These are phyloP conservation scores for Casuarina cunninghamiana DNA, from an alignment of 306 rosid species.

Conservation along the genomic window DNA sequence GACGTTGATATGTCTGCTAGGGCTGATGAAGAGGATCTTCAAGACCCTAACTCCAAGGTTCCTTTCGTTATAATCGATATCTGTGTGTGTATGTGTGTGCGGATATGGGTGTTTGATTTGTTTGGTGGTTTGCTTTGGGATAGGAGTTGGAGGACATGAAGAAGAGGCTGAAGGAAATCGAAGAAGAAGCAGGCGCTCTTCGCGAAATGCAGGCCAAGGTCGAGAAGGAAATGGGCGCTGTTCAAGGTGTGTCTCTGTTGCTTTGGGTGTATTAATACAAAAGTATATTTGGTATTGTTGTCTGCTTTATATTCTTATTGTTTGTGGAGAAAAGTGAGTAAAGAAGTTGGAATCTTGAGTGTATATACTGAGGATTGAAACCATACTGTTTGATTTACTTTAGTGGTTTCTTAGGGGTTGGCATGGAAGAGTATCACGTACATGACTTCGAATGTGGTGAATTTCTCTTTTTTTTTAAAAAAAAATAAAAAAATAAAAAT, in stretches of 20 bases:
- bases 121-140: neutral
- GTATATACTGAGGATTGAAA: neutral
- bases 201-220: conserved; percentile 99
- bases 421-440: neutral
- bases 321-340: neutral
- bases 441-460: neutral
- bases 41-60: conserved; percentile 53
- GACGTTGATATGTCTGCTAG: conserved; percentile 50
- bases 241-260: conserved; percentile 55
- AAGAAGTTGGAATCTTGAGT: neutral
- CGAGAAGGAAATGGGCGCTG: conserved; percentile 98
- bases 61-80: neutral
- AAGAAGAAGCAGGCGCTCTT: conserved; percentile 93
- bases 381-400: neutral
- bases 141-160: conserved; percentile 99
- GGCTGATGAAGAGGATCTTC: conserved; percentile 43
- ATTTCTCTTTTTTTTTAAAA: neutral
- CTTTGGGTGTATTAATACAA: neutral
- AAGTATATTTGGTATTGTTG: neutral
- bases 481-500: too few species aligned
- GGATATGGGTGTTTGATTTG: neutral
- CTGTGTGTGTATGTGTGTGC: too few species aligned
- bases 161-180: conserved; percentile 96
- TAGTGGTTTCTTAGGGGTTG: neutral
- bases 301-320: neutral